Evolutionary conservation across 78 protist genomes (phyloP).

Genomic region (Speleostelium caveatum): DNA sequence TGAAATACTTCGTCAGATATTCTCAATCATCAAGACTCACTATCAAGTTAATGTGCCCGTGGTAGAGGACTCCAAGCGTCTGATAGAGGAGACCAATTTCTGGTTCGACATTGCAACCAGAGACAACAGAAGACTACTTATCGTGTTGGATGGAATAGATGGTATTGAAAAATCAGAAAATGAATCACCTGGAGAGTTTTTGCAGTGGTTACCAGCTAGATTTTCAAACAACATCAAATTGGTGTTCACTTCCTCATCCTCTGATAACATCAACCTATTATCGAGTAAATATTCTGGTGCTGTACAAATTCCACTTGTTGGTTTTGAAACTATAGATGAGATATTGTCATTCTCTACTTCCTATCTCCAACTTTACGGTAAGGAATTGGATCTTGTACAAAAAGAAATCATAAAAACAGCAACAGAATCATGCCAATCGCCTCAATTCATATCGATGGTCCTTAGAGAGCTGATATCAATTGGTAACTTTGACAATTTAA

Average conservation of each 20-base stretch:
- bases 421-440: not conserved
- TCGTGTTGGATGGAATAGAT: conserved; percentile 26
- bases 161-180: not conserved
- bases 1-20: conserved; percentile 15
- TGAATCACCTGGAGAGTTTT: not conserved
- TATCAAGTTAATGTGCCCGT: not conserved
- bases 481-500: conserved; percentile 18
- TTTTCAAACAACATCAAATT: not conserved
- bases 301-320: not conserved
- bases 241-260: not conserved
- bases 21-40: conserved; percentile 9
- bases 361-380: not conserved
- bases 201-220: not conserved
- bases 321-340: not conserved
- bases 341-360: not conserved
- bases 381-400: conserved; percentile 19
- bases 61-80: not conserved
- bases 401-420: conserved; percentile 8
- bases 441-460: conserved; percentile 28
- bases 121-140: conserved; percentile 19
- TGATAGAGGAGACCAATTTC: conserved; percentile 24
- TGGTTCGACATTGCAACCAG: conserved; percentile 52
- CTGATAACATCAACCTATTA: not conserved
- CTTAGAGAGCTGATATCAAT: conserved; percentile 26
- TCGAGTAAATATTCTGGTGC: not conserved